Percentiles rank a stretch among this genome's conserved stretches.
Conservation (phyloP, 768 basidiomycete genomes). For the Steccherinum ochraceum region DNA sequence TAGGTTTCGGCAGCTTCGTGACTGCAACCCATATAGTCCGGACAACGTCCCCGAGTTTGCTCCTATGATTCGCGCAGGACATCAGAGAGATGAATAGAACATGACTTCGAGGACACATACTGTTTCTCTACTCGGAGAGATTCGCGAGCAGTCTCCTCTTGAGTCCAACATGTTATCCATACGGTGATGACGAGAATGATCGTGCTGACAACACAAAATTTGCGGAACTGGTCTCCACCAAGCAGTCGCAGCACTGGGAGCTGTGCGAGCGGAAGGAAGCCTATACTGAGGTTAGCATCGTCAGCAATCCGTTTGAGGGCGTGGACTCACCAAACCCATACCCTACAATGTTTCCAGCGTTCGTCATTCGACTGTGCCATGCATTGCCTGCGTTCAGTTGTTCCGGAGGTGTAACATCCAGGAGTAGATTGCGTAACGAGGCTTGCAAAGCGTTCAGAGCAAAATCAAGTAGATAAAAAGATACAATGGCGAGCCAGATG, state of each 20-base stretch:
- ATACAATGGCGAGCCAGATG: slow-evolving; percentile 80
- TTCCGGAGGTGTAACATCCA: slow-evolving; percentile 84
- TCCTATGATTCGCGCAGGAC: slow-evolving; percentile 23
- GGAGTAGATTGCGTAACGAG: slow-evolving; percentile 85
- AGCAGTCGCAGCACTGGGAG: slow-evolving; percentile 73
- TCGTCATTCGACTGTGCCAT: slow-evolving; percentile 95
- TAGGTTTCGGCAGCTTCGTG: slow-evolving; percentile 70
- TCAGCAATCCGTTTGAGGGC: not conserved
- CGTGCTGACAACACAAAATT: slow-evolving; percentile 87
- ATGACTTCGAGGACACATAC: slow-evolving; percentile 3
- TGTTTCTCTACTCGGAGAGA: slow-evolving; percentile 32
- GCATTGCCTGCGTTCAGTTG: slow-evolving; percentile 95
- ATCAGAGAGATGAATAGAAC: slow-evolving; percentile 4
- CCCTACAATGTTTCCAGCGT: slow-evolving; percentile 95
- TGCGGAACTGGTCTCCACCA: slow-evolving; percentile 92
- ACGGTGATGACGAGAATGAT: slow-evolving; percentile 75
- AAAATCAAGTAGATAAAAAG: slow-evolving; percentile 94
- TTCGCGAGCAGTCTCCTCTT: slow-evolving; percentile 71
- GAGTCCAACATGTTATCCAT: slow-evolving; percentile 81
- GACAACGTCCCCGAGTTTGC: slow-evolving; percentile 65
- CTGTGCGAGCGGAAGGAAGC: slow-evolving; percentile 82
- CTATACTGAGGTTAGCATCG: slow-evolving; percentile 27
- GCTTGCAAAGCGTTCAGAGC: slow-evolving; percentile 95
- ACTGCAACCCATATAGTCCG: slow-evolving; percentile 73
- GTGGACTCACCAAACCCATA: slow-evolving; percentile 61